Conservation (phyloP, 1,284 basidiomycete genomes). For the Meripilus lineatus region DNA sequence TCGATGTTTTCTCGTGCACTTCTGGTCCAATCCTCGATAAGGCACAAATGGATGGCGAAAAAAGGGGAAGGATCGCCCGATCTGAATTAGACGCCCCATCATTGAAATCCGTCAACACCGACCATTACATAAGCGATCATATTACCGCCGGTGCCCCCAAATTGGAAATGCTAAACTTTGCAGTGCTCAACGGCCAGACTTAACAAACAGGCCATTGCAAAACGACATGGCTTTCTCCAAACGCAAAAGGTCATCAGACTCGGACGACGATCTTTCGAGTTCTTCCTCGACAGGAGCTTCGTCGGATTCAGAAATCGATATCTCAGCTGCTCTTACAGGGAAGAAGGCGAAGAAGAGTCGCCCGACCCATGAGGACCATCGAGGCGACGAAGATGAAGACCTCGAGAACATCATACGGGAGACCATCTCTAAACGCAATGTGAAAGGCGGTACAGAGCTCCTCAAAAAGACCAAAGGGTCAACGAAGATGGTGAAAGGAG, state of each 20-base stretch:
- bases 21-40: no score
- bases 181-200: no score
- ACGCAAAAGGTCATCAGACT: slow-evolving; percentile 8
- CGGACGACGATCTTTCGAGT: slow-evolving; percentile 2
- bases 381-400: slow-evolving; percentile 41
- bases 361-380: not conserved
- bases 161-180: no score
- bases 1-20: no score
- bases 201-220: no score
- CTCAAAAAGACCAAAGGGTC: slow-evolving; percentile 71
- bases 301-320: slow-evolving; percentile 12
- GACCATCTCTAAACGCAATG: slow-evolving; percentile 61
- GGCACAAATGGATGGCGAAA: no score
- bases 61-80: no score
- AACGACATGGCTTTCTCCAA: slow-evolving; percentile 9
- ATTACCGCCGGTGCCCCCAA: no score
- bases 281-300: slow-evolving; percentile 1
- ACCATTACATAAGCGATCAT: no score
- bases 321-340: slow-evolving; percentile 15
- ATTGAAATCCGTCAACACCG: no score
- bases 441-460: slow-evolving; percentile 65
- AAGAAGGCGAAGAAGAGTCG: no score
- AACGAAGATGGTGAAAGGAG: slow-evolving; percentile 59
- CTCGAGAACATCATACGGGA: slow-evolving; percentile 57
- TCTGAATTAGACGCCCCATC: no score